Evolutionary conservation across 805 yeast species (phyloP).

Genomic region (Zygosaccharomyces pseudorouxii): DNA sequence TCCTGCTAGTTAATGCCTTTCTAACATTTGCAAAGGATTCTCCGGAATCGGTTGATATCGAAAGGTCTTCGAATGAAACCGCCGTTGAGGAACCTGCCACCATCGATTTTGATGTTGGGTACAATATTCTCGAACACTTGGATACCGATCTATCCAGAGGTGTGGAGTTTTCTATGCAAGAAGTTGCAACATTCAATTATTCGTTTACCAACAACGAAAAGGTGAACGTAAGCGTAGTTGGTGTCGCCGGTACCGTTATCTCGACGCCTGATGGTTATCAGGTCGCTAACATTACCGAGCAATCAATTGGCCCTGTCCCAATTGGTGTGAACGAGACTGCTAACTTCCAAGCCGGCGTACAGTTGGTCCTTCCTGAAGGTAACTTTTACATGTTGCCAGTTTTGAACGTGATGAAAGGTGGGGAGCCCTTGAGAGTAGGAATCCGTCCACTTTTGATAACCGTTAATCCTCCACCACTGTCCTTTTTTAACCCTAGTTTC

Average conservation of each 20-base stretch:
- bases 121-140: conserved; percentile 45
- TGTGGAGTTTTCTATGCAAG: conserved; percentile 47
- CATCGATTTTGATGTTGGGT: conserved; percentile 45
- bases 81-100: conserved; percentile 8
- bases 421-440: conserved; percentile 49
- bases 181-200: conserved; percentile 48
- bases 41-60: background rate
- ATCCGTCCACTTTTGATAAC: conserved; percentile 53
- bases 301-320: conserved; percentile 55
- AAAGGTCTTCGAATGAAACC: background rate
- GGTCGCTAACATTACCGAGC: conserved; percentile 59
- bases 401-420: conserved; percentile 48
- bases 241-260: conserved; percentile 63
- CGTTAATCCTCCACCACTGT: conserved; percentile 60
- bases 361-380: conserved; percentile 53
- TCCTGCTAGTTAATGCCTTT: background rate
- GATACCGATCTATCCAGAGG: conserved; percentile 38
- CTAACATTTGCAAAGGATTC: background rate
- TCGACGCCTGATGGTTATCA: conserved; percentile 50
- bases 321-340: conserved; percentile 47
- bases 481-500: conserved; percentile 69
- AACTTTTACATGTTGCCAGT: conserved; percentile 58
- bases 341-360: conserved; percentile 54
- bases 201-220: conserved; percentile 52
- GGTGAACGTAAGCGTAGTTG: conserved; percentile 49